Evolutionary conservation across 805 yeast species (phyloP).

Genomic region (Candida gorgasii): DNA sequence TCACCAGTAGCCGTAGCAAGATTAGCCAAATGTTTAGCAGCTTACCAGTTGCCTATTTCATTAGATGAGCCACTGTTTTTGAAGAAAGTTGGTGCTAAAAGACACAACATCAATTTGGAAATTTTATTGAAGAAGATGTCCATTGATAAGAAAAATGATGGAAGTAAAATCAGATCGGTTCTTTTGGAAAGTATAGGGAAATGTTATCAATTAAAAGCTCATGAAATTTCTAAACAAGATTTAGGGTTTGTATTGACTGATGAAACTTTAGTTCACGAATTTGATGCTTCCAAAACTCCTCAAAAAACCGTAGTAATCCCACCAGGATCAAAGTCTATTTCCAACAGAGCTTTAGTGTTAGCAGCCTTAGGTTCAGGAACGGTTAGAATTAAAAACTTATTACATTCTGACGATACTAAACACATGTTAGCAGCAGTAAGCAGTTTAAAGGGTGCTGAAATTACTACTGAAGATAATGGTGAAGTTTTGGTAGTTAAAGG

Average conservation of each 20-base stretch:
- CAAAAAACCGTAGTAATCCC: constrained; percentile 61
- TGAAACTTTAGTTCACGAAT: constrained; percentile 69
- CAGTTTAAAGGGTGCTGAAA: constrained; percentile 76
- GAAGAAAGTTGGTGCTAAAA: constrained; percentile 65
- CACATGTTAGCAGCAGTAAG: constrained; percentile 90
- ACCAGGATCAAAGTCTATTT: constrained; percentile 96
- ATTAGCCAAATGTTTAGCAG: constrained; percentile 74
- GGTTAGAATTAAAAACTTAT: constrained; percentile 77
- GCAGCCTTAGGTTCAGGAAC: constrained; percentile 91
- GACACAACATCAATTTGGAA: constrained; percentile 69
- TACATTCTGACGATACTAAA: constrained; percentile 95
- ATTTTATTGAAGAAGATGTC: constrained; percentile 80
- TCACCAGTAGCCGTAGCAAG: constrained; percentile 95
- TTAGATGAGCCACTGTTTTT: constrained; percentile 68
- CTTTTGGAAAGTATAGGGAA: constrained; percentile 81
- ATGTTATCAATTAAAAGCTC: constrained; percentile 87
- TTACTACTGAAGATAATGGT: constrained; percentile 84
- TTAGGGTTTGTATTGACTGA: constrained; percentile 81
- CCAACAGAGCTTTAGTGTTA: constrained; percentile 88
- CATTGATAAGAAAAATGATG: constrained; percentile 95
- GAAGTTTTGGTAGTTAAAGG: constrained; percentile 83
- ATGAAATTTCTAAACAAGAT: constrained; percentile 77
- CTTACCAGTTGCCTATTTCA: constrained; percentile 84
- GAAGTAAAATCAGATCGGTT: constrained; percentile 84
- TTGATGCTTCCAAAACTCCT: constrained; percentile 35